These are phyloP conservation scores for Aspergillus puulaauensis DNA, from an alignment of 2,329 filamentous ascomycete genomes.

Conservation along the genomic window DNA sequence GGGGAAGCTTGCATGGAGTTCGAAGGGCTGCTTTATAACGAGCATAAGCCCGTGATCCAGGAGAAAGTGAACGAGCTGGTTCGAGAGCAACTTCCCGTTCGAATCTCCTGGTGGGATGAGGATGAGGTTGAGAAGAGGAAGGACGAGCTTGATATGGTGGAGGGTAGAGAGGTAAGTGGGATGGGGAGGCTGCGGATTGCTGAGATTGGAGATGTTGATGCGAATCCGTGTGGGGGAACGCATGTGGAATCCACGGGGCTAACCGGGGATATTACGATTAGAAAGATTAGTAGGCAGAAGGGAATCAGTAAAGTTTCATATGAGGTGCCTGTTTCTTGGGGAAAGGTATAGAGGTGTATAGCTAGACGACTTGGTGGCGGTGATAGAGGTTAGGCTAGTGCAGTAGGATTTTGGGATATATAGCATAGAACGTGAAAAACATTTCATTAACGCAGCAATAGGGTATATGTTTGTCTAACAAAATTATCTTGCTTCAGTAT, in stretches of 20 bases:
- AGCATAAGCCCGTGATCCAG: conserved; percentile 29
- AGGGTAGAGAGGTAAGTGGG: conserved; percentile 15
- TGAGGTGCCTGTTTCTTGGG: conserved; percentile 21
- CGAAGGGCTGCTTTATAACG: conserved; percentile 28
- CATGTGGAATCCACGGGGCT: conserved; percentile 25
- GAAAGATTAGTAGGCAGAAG: conserved; percentile 31
- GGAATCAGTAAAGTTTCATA: conserved; percentile 30
- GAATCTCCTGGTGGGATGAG: conserved; percentile 24
- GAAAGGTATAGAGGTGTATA: neutral
- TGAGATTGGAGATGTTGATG: conserved; percentile 29
- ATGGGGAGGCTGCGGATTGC: conserved; percentile 26
- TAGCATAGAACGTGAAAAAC: neutral
- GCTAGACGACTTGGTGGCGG: neutral
- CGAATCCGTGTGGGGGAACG: conserved; percentile 32
- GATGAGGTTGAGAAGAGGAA: conserved; percentile 9
- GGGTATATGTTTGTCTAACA: conserved; percentile 2
- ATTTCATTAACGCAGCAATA: neutral
- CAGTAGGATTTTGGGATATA: too few species aligned
- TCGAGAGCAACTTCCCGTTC: conserved; percentile 20
- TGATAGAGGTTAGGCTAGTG: too few species aligned
- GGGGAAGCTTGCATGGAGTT: conserved; percentile 29
- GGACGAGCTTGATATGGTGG: conserved; percentile 14
- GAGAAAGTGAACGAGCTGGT: conserved; percentile 28
- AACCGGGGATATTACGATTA: conserved; percentile 25
- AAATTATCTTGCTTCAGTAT: neutral